Conservation (phyloP, 129 eudicot species). For the Daucus carota region DH1_v3.0 NC_030381.2:5834001-5834500, state of each 20-base stretch:
- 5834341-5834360: background rate
- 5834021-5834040: constrained; percentile 43
- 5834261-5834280: background rate
- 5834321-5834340: background rate
- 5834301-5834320: background rate
- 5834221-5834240: constrained; percentile 22
- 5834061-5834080: constrained; percentile 66
- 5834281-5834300: background rate
- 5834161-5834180: background rate
- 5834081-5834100: constrained; percentile 90
- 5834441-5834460: too few species aligned
- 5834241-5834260: constrained; percentile 57
- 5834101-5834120: constrained; percentile 57
- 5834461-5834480: too few species aligned
- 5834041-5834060: constrained; percentile 79
- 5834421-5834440: too few species aligned
- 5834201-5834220: background rate
- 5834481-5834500: too few species aligned
- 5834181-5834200: background rate
- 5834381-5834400: background rate
- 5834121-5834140: constrained; percentile 72
- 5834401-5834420: too few species aligned
- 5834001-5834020: background rate
- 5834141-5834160: constrained; percentile 82
- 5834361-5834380: background rate